Evolutionary conservation across 768 basidiomycete genomes (phyloP).

Genomic region (Coprinopsis sp.): DNA sequence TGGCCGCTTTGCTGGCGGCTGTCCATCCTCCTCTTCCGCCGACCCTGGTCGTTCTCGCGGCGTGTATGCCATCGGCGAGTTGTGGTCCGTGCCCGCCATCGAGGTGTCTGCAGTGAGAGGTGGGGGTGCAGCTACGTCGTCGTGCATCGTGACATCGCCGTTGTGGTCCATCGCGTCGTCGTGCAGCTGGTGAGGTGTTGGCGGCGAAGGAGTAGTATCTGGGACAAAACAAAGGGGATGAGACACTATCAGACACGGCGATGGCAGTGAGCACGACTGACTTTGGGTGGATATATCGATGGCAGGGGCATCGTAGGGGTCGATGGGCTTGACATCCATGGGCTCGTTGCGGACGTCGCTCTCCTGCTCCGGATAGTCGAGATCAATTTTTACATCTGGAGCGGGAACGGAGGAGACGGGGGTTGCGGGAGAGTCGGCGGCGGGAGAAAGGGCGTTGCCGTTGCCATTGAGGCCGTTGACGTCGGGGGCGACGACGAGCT

Average conservation of each 20-base stretch:
- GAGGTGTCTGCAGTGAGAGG: constrained; percentile 36
- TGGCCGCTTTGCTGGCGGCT: constrained; percentile 81
- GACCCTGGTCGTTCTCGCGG: constrained; percentile 28
- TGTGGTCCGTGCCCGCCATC: constrained; percentile 31
- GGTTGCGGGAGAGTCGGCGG: constrained; percentile 54
- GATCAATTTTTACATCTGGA: constrained; percentile 58
- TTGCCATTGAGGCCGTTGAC: constrained; percentile 29
- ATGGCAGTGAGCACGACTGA: constrained; percentile 17
- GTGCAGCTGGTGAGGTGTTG: constrained; percentile 28
- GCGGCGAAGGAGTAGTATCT: no score
- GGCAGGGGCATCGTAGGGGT: constrained; percentile 35
- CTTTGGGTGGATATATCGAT: constrained; percentile 41
- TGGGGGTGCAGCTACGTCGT: constrained; percentile 34
- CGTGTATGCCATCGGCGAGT: constrained; percentile 26
- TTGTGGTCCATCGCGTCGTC: constrained; percentile 25
- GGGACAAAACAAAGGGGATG: no score
- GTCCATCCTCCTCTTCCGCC: constrained; percentile 55
- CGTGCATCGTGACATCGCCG: constrained; percentile 41
- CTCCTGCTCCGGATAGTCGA: constrained; percentile 59
- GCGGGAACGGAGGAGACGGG: constrained; percentile 47
- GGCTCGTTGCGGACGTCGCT: constrained; percentile 65
- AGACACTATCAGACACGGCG: not conserved
- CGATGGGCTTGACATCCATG: constrained; percentile 42
- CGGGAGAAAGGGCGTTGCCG: constrained; percentile 34
- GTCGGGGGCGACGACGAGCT: constrained; percentile 35